phyloP scores from a whole-genome alignment of 2,329 filamentous ascomycete species.

The Thyridium curvatum region DNA sequence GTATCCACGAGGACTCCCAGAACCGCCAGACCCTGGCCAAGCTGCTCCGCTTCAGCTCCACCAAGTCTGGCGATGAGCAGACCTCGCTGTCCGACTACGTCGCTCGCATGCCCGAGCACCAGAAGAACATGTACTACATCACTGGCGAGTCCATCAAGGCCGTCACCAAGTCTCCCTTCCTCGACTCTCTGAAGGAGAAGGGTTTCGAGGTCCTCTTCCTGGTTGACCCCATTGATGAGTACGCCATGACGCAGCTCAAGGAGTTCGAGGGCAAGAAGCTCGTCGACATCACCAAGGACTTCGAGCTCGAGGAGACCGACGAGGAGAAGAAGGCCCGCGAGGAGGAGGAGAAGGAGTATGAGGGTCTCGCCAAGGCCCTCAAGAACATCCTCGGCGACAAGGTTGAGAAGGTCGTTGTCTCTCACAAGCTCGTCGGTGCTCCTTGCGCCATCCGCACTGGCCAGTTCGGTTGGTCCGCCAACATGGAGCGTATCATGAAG shows the following conservation, averaged over 20 bases:
- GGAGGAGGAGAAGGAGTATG: slow-evolving; percentile 96
- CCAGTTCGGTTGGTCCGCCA: slow-evolving; percentile 99
- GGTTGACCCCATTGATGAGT: slow-evolving; percentile 98
- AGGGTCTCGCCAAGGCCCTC: slow-evolving; percentile 87
- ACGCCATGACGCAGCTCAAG: slow-evolving; percentile 99
- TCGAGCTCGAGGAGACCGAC: slow-evolving; percentile 99
- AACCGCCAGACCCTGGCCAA: slow-evolving; percentile 91
- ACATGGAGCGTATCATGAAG: slow-evolving; percentile 99
- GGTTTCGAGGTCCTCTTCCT: slow-evolving; percentile 99
- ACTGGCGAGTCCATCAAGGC: slow-evolving; percentile 99
- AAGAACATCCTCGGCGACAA: slow-evolving; percentile 99
- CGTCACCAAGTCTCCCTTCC: slow-evolving; percentile 96
- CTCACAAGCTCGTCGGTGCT: slow-evolving; percentile 89
- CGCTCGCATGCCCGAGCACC: slow-evolving; percentile 98
- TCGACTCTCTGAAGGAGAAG: slow-evolving; percentile 98
- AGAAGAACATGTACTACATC: slow-evolving; percentile 99
- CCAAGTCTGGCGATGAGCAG: slow-evolving; percentile 94
- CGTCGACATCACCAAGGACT: slow-evolving; percentile 99
- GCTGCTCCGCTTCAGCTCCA: slow-evolving; percentile 97
- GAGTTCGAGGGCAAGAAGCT: slow-evolving; percentile 99
- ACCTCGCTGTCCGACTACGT: slow-evolving; percentile 97
- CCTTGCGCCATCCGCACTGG: slow-evolving; percentile 99
- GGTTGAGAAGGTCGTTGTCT: slow-evolving; percentile 99
- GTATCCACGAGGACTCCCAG: slow-evolving; percentile 99
- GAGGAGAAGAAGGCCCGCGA: slow-evolving; percentile 98